Evolutionary conservation across 1,284 basidiomycete species (phyloP).

Genomic region (Tilletia walkeri): DNA sequence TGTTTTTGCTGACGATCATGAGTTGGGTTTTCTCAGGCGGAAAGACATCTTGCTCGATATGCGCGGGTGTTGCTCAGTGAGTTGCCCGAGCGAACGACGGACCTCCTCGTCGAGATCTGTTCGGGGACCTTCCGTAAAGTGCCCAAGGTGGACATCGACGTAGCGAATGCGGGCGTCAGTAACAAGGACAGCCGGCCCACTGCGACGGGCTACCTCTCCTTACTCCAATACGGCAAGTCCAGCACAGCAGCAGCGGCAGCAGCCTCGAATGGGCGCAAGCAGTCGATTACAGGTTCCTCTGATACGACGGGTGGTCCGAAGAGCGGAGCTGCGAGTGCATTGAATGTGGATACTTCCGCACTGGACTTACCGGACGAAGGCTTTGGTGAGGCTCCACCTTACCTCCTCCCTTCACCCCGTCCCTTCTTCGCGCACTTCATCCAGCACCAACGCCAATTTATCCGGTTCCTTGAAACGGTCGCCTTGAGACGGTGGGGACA

Average conservation of each 20-base stretch:
- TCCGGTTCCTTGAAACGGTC: constrained; percentile 84
- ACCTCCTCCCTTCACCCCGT: constrained; percentile 73
- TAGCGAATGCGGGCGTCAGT: not conserved
- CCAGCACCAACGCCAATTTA: constrained; percentile 78
- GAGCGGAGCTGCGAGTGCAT: not conserved
- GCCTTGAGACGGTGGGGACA: constrained; percentile 79
- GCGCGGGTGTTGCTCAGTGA: constrained; percentile 67
- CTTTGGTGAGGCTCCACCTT: constrained; percentile 31
- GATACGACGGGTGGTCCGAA: not conserved
- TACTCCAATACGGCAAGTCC: constrained; percentile 16
- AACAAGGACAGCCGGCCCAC: not conserved
- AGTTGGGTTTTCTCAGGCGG: constrained; percentile 58
- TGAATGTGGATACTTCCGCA: not conserved
- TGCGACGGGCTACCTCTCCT: constrained; percentile 10
- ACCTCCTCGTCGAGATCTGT: constrained; percentile 86
- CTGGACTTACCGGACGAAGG: not conserved
- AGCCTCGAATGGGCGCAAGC: constrained; percentile 29
- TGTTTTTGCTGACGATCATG: not conserved
- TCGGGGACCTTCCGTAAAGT: constrained; percentile 62
- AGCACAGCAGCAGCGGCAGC: not conserved
- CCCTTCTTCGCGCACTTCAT: constrained; percentile 93
- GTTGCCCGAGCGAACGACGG: constrained; percentile 81
- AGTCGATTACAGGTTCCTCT: constrained; percentile 21
- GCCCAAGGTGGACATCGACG: constrained; percentile 5
- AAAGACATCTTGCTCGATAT: constrained; percentile 51